Base-by-base conservation (phyloP, 345 rosid species). In the Syzygium aqueum region DNA sequence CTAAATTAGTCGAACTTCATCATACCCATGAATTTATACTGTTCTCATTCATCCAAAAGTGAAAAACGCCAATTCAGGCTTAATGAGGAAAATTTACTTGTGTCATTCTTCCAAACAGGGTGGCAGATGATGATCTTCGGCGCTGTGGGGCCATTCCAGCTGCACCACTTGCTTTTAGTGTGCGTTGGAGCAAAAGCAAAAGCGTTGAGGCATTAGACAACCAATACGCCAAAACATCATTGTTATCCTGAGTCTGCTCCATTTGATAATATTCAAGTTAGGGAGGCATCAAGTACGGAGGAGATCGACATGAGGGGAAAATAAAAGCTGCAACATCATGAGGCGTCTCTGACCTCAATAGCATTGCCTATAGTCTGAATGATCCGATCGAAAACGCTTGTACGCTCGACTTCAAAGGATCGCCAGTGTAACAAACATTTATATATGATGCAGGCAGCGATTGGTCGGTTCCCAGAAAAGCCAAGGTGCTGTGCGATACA, bases 111-210 rank as follows among this genome's bases (percentile, higher is more conserved):
- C 99, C 99, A 89, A 97, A 97, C 7, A 97, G 92, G 85, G 97
- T 94, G 77, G 99, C 98, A 23, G 99, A 97, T 84, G 99, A 95
- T 84, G 99, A 96, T 90, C 98, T 91, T 9, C 99, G 98, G 27
- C 98, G 96, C 77, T 97, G 99, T 86, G 99, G 99, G 90, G 99
- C 91, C 98, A 96, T 96, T 88, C 98, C 98, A 52, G 98, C 98
- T 40, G 98, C 99, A 88, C 98, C 96, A 85, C 98, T 97, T 59
- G 99, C 99, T 93, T 97, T 97, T 52, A 96, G 89, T 46, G 98
- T 97, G 86, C 96, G 95, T 78, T 97, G 99, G 63, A 97, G 98
- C 84, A 97, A 95, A 85, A 97, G 92, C 86, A 97, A 96, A 87
- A 97, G 98, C 14, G 99, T 96, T 6, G 99, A 97, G 83, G 98